phyloP scores from a whole-genome alignment of 441 rosid genomes.

The Populus hybrid region DNA sequence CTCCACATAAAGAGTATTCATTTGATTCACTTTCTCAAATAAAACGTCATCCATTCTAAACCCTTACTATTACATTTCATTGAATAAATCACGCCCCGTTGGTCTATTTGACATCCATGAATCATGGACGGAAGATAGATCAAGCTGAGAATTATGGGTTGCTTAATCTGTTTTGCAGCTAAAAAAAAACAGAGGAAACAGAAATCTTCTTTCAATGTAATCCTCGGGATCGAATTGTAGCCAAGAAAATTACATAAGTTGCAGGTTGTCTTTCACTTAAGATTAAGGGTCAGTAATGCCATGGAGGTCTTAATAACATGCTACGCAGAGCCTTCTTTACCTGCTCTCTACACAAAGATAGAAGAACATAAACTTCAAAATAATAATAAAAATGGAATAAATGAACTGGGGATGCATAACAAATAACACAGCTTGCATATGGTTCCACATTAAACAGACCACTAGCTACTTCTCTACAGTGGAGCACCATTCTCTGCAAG shows the following conservation, averaged over 20 bases:
- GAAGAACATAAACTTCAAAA: constrained; percentile 16
- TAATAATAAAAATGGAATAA: constrained; percentile 23
- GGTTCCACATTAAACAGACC: constrained; percentile 21
- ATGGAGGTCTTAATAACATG: constrained; percentile 23
- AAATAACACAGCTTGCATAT: constrained; percentile 22
- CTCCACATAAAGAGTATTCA: background rate
- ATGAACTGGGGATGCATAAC: constrained; percentile 25
- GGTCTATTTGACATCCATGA: background rate
- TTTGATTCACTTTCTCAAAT: background rate
- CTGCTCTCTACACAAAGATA: constrained; percentile 35
- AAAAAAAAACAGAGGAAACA: background rate
- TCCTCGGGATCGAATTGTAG: background rate
- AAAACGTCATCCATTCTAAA: background rate
- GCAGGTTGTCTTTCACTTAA: constrained; percentile 15
- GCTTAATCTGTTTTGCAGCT: background rate
- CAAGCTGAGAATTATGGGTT: background rate
- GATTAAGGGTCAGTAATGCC: constrained; percentile 23
- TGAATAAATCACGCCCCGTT: background rate
- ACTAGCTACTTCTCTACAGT: constrained; percentile 42
- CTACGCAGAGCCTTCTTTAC: constrained; percentile 18
- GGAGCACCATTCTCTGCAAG: constrained; percentile 37
- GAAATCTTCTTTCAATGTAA: background rate
- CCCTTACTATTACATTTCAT: background rate
- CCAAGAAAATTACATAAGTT: background rate
- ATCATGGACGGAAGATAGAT: background rate